These are phyloP conservation scores for Tubosaeta sp. DNA, from an alignment of 768 basidiomycete genomes.

Conservation along the genomic window DNA sequence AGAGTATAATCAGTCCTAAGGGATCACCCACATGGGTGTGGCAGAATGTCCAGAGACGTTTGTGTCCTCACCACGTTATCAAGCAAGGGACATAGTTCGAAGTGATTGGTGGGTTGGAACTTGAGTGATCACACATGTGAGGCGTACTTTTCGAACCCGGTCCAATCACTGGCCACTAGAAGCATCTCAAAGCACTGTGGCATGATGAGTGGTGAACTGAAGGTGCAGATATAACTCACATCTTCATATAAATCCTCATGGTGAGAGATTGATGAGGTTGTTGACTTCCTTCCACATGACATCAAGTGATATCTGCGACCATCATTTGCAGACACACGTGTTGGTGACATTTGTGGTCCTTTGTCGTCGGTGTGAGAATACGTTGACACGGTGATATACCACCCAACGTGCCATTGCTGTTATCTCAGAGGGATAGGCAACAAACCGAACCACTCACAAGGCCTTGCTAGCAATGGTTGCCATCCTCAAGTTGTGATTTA, in stretches of 20 bases:
- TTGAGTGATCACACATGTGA: constrained; percentile 41
- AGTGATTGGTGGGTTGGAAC: constrained; percentile 9
- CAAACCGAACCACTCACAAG: constrained; percentile 34
- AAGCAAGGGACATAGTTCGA: constrained; percentile 20
- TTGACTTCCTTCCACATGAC: constrained; percentile 54
- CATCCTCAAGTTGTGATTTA: constrained; percentile 35
- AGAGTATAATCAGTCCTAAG: too few species aligned
- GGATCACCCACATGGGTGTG: constrained; percentile 13
- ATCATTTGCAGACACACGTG: constrained; percentile 52
- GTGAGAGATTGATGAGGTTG: constrained; percentile 34
- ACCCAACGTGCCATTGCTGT: constrained; percentile 23
- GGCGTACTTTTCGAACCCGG: constrained; percentile 51
- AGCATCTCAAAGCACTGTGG: constrained; percentile 38
- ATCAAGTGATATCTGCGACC: constrained; percentile 57
- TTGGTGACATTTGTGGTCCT: constrained; percentile 37
- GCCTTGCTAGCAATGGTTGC: constrained; percentile 22
- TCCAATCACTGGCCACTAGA: constrained; percentile 51
- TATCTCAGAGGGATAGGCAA: background rate
- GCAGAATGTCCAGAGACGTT: constrained; percentile 48
- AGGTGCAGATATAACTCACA: constrained; percentile 4
- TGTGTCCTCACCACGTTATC: constrained; percentile 57
- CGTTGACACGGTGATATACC: constrained; percentile 1
- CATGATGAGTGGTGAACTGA: background rate
- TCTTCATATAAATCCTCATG: constrained; percentile 17
- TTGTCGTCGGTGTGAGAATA: too few species aligned